phyloP scores from a whole-genome alignment of 2,329 filamentous ascomycete species.

The Ophiostoma ulmi region DNA sequence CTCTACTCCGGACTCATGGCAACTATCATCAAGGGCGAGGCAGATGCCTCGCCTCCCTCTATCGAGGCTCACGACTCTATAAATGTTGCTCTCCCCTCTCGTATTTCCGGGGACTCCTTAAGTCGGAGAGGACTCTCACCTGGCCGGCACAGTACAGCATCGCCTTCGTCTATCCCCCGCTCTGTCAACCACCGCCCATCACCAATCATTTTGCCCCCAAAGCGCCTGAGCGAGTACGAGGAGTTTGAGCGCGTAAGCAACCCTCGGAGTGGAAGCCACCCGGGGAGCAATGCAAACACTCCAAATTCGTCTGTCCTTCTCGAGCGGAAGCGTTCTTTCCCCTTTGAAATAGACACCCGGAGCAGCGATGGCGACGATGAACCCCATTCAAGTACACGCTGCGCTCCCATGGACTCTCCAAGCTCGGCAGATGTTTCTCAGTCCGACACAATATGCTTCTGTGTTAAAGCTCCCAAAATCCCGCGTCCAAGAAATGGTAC shows the following conservation, averaged over 20 bases:
- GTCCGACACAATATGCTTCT: slow-evolving; percentile 50
- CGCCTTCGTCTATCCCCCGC: neutral
- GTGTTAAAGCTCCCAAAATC: slow-evolving; percentile 52
- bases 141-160: neutral
- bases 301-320: neutral
- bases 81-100: neutral
- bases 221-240: slow-evolving; percentile 8
- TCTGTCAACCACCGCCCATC: neutral
- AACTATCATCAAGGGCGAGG: neutral
- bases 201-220: slow-evolving; percentile 2
- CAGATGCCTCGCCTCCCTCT: neutral
- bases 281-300: neutral
- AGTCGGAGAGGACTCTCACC: neutral
- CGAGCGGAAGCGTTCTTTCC: slow-evolving; percentile 12
- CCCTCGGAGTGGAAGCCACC: neutral
- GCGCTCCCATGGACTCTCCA: neutral
- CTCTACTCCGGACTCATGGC: neutral
- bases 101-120: neutral
- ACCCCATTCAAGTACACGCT: neutral
- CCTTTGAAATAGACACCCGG: neutral
- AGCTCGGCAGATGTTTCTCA: neutral
- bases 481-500: slow-evolving; percentile 56
- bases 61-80: neutral
- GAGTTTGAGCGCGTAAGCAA: slow-evolving; percentile 7
- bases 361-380: slow-evolving; percentile 25